Base-by-base conservation (phyloP, 345 rosid genomes). In the Acer campestre region DNA sequence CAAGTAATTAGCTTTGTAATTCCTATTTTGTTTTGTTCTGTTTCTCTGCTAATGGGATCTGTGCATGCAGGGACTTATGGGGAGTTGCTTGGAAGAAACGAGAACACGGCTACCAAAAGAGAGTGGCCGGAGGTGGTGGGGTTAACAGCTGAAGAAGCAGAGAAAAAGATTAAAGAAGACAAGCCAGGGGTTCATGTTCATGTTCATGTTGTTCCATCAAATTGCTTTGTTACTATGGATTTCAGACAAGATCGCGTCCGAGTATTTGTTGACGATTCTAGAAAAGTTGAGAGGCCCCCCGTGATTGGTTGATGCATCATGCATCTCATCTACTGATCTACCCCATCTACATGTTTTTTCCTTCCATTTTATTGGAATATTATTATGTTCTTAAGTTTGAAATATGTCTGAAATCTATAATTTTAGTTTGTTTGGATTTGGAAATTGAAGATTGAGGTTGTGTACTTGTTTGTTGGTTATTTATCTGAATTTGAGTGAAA, bases 91-190 rank as follows among this genome's bases (percentile, higher is more conserved):
- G 86, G 81, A 71, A 31, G 80, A 49, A 83, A 68, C 67, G 10
- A 77, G n/a, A 83, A 61, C 67, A 17, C 77, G 29, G 66, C 49
- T 8, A 8, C 51, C 10, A 83, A 83, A 75, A 79, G 18, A 68
- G 71, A 76, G n/a, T 90, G 94, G 89, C 90, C 90, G 0, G 92
- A 87, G 78, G 68, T 88, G 53, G 88, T 87, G 13, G 94, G 90
- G 10, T 61, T 82, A n/a, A 75, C 77, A 8, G 83, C 83, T 0
- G 88, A 83, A 13, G 92, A 83, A 84, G 89, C 88, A 6, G 85
- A 87, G 71, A 80, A 72, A 68, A 89, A 85, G 79, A 81, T 89
- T 38, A 89, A 87, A 69, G 83, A 89, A 75, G 86, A 85, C 12
- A 80, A 73, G 72, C 79, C 81, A 17, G 78, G 80, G 13, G 84